Evolutionary conservation across 169 alveolate genomes (phyloP), one percentile per base, ranked within the genome.

Genomic region (Pseudocohnilembus persalinus): DNA sequence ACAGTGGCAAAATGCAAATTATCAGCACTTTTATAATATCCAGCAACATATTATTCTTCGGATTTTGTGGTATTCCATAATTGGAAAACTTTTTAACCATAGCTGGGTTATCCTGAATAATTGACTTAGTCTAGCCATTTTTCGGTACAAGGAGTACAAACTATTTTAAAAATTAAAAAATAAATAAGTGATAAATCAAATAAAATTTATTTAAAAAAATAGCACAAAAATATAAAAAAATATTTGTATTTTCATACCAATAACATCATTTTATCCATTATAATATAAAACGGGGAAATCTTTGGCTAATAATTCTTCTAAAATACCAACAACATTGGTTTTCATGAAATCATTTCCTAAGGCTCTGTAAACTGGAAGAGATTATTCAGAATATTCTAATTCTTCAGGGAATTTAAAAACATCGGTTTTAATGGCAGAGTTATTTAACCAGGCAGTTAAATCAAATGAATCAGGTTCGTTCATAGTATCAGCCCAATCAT

Each of bases 251-350:
- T 49, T 4, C 20, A 11, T 73, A 74, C 87, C 73, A 28, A 82
- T 82, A 6, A 82, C 29, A 82, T 82, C 87, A 82, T 82, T 82
- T 49, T 82, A 28, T 33, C 87, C 87, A 73, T 74, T 82, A 35
- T 82, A 82, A 1, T 73, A 16, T 27, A 82, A 29, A 32, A 82
- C 35, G 31, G 87, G 87, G 29, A 82, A 29, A 15, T n/a, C 68
- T 49, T 49, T 74, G 1, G 29, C 30, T 11, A 82, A 31, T 28
- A 82, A 74, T 32, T 74, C 34, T 28, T 72, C 80, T 1, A 82
- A 72, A 73, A 32, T 82, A 31, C 25, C 0, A 4, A 82, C 81
- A 0, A 31, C 72, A 82, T 82, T 81, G 29, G 76, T 73, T 31
- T 65, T 65, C 87, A 82, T 82, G 33, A 82, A 82, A 31, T 82